phyloP scores from a whole-genome alignment of 805 yeast genomes.

The Starmerella bombi region DNA sequence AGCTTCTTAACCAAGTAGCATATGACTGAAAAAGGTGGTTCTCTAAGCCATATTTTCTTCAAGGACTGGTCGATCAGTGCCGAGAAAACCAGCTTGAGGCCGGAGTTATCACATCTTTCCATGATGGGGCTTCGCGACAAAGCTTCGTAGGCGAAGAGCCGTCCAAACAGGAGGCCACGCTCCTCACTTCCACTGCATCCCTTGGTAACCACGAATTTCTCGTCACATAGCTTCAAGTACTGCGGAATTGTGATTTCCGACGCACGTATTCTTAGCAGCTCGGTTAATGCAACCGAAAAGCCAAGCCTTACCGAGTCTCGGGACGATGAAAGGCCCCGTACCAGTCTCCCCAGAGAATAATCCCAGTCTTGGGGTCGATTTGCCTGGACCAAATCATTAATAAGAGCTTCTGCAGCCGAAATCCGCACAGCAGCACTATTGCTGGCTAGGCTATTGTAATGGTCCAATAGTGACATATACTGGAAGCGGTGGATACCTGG shows the following conservation, averaged over 20 bases:
- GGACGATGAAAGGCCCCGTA: slow-evolving; percentile 69
- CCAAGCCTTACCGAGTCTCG: slow-evolving; percentile 79
- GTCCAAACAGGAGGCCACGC: slow-evolving; percentile 67
- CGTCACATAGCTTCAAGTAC: slow-evolving; percentile 29
- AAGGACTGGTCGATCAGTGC: slow-evolving; percentile 44
- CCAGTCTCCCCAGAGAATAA: slow-evolving; percentile 65
- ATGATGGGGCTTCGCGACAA: slow-evolving; percentile 42
- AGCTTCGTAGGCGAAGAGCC: slow-evolving; percentile 71
- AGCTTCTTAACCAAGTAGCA: slow-evolving; percentile 36
- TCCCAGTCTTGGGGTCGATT: slow-evolving; percentile 48
- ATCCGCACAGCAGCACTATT: slow-evolving; percentile 63
- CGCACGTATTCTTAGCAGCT: slow-evolving; percentile 29
- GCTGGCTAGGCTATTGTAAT: slow-evolving; percentile 64
- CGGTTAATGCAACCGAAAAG: slow-evolving; percentile 75
- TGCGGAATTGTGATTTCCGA: slow-evolving; percentile 30
- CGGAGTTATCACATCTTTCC: slow-evolving; percentile 22
- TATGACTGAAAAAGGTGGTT: slow-evolving; percentile 61
- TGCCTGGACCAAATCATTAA: slow-evolving; percentile 41
- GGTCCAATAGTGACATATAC: slow-evolving; percentile 36
- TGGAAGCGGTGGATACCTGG: too few species aligned
- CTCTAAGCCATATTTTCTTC: slow-evolving; percentile 73
- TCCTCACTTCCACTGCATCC: slow-evolving; percentile 66
- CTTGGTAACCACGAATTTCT: slow-evolving; percentile 31
- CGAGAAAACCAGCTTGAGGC: slow-evolving; percentile 33
- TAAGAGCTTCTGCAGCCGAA: slow-evolving; percentile 51